A percentile compares a stretch with the other conserved stretches of the same genome.
These are phyloP conservation scores for Angomonas ambiguus DNA, from an alignment of 208 protist genomes.

Conservation along the genomic window DNA sequence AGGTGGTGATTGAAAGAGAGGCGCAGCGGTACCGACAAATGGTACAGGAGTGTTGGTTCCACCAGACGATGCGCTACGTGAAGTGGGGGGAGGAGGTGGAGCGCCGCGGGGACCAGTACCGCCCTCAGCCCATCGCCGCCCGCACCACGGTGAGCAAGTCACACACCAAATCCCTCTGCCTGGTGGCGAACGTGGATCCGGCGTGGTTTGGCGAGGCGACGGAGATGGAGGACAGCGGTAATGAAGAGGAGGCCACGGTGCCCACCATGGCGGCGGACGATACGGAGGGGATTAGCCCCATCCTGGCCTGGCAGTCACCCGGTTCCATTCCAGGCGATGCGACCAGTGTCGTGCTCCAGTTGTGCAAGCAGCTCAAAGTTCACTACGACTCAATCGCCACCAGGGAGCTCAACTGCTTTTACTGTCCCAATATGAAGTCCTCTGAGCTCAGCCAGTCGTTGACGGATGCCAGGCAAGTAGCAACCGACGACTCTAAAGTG, in stretches of 20 bases:
- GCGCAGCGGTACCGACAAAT: slow-evolving; percentile 36
- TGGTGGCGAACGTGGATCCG: slow-evolving; percentile 65
- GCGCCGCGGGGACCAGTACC: slow-evolving; percentile 51
- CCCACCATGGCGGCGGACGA: not conserved
- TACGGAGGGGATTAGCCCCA: slow-evolving; percentile 14
- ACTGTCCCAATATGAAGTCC: slow-evolving; percentile 49
- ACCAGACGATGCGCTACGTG: slow-evolving; percentile 41
- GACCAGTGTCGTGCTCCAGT: slow-evolving; percentile 40
- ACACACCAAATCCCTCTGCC: slow-evolving; percentile 56
- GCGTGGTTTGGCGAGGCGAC: slow-evolving; percentile 37
- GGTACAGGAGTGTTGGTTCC: slow-evolving; percentile 70
- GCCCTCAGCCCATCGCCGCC: slow-evolving; percentile 48
- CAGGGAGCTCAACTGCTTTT: slow-evolving; percentile 41
- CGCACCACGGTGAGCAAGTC: slow-evolving; percentile 44
- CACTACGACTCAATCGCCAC: slow-evolving; percentile 72
- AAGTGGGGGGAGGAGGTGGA: slow-evolving; percentile 60
- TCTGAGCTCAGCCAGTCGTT: slow-evolving; percentile 54
- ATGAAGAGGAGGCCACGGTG: slow-evolving; percentile 11
- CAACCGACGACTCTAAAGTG: slow-evolving; percentile 62
- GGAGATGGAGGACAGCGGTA: slow-evolving; percentile 20
- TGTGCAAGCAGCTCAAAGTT: slow-evolving; percentile 53
- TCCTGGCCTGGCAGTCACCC: slow-evolving; percentile 76
- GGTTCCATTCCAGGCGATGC: slow-evolving; percentile 56
- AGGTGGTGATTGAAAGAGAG: slow-evolving; percentile 53
- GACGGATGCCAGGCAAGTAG: slow-evolving; percentile 56